A percentile compares a stretch with the other conserved stretches of the same genome.
Conservation (phyloP, 371 early-diverging fungal genomes). For the Batkoa obscura region DNA sequence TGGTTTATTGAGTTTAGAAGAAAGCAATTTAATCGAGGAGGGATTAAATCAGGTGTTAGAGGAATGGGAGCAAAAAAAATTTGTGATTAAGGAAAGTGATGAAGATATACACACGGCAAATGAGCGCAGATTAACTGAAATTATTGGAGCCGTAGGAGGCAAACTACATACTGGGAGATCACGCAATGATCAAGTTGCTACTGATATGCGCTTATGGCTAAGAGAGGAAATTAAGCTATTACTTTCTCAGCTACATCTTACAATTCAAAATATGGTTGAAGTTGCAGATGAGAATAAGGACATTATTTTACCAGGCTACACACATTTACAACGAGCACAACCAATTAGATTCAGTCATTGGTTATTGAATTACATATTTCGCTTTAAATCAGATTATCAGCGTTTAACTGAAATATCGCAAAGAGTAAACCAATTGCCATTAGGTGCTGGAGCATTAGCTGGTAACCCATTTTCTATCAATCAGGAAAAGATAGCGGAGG, state of each 20-base stretch:
- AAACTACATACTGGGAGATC: slow-evolving; percentile 93
- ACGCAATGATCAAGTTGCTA: slow-evolving; percentile 94
- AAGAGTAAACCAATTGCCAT: slow-evolving; percentile 65
- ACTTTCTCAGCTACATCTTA: slow-evolving; percentile 37
- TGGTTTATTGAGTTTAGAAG: slow-evolving; percentile 54
- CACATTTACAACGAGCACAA: slow-evolving; percentile 95
- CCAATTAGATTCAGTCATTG: slow-evolving; percentile 93
- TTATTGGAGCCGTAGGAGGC: slow-evolving; percentile 81
- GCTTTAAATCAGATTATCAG: slow-evolving; percentile 70
- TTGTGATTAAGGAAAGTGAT: slow-evolving; percentile 58
- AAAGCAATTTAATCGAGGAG: slow-evolving; percentile 41
- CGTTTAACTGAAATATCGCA: slow-evolving; percentile 59
- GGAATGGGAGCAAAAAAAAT: slow-evolving; percentile 69
- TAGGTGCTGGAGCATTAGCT: slow-evolving; percentile 88
- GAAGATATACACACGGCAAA: slow-evolving; percentile 98
- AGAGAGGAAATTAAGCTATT: slow-evolving; percentile 53
- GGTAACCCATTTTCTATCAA: slow-evolving; percentile 95
- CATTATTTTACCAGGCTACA: slow-evolving; percentile 92
- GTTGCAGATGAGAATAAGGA: slow-evolving; percentile 77
- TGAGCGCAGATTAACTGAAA: slow-evolving; percentile 83
- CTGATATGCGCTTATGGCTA: slow-evolving; percentile 90
- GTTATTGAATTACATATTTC: slow-evolving; percentile 71
- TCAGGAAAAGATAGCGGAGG: slow-evolving; percentile 64
- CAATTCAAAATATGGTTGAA: slow-evolving; percentile 45
- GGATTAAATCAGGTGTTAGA: slow-evolving; percentile 55